These are phyloP conservation scores for Asclepias syriaca DNA, from an alignment of 257 asterid genomes.

Conservation along the genomic window DNA sequence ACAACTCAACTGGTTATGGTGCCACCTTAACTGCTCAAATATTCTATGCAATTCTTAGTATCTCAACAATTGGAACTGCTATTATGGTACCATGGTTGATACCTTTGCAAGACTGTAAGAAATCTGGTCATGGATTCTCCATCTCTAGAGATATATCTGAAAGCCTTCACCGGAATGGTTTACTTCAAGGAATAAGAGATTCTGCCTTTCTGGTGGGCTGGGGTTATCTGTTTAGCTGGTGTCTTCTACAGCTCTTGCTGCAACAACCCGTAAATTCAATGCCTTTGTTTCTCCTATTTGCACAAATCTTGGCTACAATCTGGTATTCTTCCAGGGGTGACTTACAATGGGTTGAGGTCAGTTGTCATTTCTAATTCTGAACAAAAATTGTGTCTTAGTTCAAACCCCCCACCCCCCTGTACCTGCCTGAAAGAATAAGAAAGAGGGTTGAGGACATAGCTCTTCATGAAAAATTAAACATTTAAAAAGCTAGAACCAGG, in stretches of 20 bases:
- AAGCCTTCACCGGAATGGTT: slow-evolving; percentile 12
- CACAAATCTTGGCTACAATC: slow-evolving; percentile 53
- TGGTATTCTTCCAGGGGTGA: slow-evolving; percentile 33
- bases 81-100: slow-evolving; percentile 63
- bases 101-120: slow-evolving; percentile 30
- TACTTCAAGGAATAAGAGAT: slow-evolving; percentile 31
- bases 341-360: slow-evolving; percentile 74
- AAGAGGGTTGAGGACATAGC: neutral
- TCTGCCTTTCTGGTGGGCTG: slow-evolving; percentile 52
- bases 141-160: neutral
- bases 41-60: slow-evolving; percentile 51
- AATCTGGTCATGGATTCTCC: neutral
- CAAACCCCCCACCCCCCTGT: neutral
- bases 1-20: slow-evolving; percentile 32
- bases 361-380: slow-evolving; percentile 21
- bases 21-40: slow-evolving; percentile 52
- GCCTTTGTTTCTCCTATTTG: slow-evolving; percentile 50
- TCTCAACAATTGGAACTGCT: slow-evolving; percentile 38
- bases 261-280: slow-evolving; percentile 79
- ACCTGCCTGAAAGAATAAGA: neutral
- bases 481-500: neutral
- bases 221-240: slow-evolving; percentile 64
- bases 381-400: neutral
- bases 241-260: slow-evolving; percentile 70
- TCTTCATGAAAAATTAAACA: neutral